phyloP scores from a whole-genome alignment of 257 asterid species.

The Henckelia pumila region DNA sequence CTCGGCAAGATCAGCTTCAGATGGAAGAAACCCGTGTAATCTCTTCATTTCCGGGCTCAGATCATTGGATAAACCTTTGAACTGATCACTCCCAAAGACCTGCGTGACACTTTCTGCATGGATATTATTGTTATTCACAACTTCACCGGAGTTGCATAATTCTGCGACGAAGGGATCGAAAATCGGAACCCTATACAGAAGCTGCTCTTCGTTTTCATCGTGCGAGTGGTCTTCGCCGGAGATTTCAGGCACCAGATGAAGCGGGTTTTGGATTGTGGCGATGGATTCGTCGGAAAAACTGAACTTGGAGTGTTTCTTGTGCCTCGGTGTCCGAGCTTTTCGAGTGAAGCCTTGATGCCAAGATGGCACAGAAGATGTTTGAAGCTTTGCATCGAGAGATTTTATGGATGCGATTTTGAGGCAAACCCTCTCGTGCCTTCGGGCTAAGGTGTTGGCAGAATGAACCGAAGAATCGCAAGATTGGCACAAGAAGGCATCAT shows the following conservation, averaged over 20 bases:
- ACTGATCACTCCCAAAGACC: conserved; percentile 2
- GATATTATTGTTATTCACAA: not conserved
- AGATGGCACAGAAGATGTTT: conserved; percentile 34
- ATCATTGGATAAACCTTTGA: conserved; percentile 19
- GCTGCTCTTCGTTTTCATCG: conserved; percentile 62
- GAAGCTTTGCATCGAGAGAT: conserved; percentile 16
- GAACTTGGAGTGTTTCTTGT: conserved; percentile 28
- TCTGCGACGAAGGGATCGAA: conserved; percentile 59
- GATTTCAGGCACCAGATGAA: conserved; percentile 60
- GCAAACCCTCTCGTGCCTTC: conserved; percentile 74
- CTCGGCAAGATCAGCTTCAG: conserved; percentile 76
- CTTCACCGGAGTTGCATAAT: conserved; percentile 35
- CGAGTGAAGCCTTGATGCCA: conserved; percentile 72
- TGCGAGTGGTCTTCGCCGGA: conserved; percentile 52
- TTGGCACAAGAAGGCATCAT: conserved; percentile 84
- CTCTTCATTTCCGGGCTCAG: conserved; percentile 24
- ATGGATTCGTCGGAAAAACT: not conserved
- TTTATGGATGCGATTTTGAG: conserved; percentile 44
- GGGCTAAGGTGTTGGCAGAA: conserved; percentile 76
- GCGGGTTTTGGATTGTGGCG: conserved; percentile 23
- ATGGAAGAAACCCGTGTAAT: conserved; percentile 49
- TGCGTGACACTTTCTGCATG: not conserved
- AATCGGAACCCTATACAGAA: conserved; percentile 68
- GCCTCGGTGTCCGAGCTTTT: conserved; percentile 70
- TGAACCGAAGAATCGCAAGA: conserved; percentile 71